phyloP scores from a whole-genome alignment of 768 basidiomycete genomes.

The Lactifluus hygrophoroides region DNA sequence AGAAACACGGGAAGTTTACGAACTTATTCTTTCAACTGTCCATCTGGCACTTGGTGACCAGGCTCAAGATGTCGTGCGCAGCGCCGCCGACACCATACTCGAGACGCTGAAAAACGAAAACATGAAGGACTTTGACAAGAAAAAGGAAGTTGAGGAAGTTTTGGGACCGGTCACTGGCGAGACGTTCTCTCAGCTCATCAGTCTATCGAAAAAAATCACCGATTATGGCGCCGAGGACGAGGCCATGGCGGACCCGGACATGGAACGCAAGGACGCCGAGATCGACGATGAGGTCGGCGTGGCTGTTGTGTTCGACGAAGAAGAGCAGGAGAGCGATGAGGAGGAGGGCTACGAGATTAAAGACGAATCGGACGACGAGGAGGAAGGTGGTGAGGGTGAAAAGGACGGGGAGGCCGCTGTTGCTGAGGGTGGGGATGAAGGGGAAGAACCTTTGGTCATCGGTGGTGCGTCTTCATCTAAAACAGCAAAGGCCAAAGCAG shows the following conservation, averaged over 20 bases:
- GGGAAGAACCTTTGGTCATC: conserved; percentile 69
- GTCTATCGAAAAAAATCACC: conserved; percentile 87
- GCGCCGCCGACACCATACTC: conserved; percentile 87
- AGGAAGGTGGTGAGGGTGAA: conserved; percentile 44
- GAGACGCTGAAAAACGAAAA: conserved; percentile 83
- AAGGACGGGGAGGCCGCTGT: conserved; percentile 37
- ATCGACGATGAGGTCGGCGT: conserved; percentile 98
- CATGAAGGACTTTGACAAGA: conserved; percentile 95
- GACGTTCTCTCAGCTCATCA: conserved; percentile 73
- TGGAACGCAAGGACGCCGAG: conserved; percentile 74
- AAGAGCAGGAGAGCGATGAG: conserved; percentile 89
- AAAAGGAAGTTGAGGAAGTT: conserved; percentile 85
- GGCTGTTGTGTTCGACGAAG: conserved; percentile 95
- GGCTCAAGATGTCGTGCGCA: conserved; percentile 91
- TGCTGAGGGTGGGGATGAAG: conserved; percentile 42
- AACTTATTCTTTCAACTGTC: conserved; percentile 77
- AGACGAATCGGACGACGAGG: conserved; percentile 74
- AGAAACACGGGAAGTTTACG: conserved; percentile 92
- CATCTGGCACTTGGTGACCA: conserved; percentile 87
- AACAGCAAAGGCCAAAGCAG: conserved; percentile 42
- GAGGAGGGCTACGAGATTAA: conserved; percentile 82
- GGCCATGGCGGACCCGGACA: conserved; percentile 64
- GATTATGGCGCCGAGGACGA: conserved; percentile 91
- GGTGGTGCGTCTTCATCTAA: conserved; percentile 53
- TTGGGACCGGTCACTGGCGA: conserved; percentile 61